phyloP scores from a whole-genome alignment of 2,329 filamentous ascomycete genomes.

The Ophiostoma perfectum region DNA sequence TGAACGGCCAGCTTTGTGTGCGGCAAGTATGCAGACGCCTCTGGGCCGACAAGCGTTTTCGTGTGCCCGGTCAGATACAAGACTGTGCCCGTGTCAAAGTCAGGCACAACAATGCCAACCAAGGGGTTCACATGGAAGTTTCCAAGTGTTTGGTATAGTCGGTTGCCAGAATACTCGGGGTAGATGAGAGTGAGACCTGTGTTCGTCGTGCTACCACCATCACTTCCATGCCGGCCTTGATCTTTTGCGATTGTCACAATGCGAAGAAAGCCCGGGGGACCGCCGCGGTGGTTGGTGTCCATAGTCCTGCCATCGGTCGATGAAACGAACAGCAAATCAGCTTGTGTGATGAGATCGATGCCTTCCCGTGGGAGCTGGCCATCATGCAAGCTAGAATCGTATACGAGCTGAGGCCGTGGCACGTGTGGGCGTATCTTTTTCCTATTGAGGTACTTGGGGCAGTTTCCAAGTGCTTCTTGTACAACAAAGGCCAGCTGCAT shows the following conservation, averaged over 20 bases:
- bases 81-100: conserved; percentile 66
- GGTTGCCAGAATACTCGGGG: conserved; percentile 80
- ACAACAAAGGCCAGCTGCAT: conserved; percentile 61
- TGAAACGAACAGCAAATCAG: conserved; percentile 75
- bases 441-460: conserved; percentile 80
- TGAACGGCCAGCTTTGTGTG: conserved; percentile 68
- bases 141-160: conserved; percentile 76
- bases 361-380: conserved; percentile 48
- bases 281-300: conserved; percentile 81
- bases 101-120: conserved; percentile 66
- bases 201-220: too few species aligned
- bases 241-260: conserved; percentile 49
- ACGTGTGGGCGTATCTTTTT: conserved; percentile 55
- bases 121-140: conserved; percentile 64
- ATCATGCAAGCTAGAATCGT: conserved; percentile 31
- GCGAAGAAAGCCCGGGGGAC: conserved; percentile 66
- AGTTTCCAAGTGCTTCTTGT: conserved; percentile 71
- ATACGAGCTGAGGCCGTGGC: conserved; percentile 44
- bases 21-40: conserved; percentile 58
- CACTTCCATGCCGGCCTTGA: conserved; percentile 25
- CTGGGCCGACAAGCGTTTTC: conserved; percentile 58
- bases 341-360: conserved; percentile 52
- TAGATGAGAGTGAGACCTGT: conserved; percentile 53
- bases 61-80: conserved; percentile 69
- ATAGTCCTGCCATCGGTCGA: conserved; percentile 62